These are phyloP conservation scores for Fusarium mexicanum DNA, from an alignment of 2,329 filamentous ascomycete genomes.

Conservation along the genomic window DNA sequence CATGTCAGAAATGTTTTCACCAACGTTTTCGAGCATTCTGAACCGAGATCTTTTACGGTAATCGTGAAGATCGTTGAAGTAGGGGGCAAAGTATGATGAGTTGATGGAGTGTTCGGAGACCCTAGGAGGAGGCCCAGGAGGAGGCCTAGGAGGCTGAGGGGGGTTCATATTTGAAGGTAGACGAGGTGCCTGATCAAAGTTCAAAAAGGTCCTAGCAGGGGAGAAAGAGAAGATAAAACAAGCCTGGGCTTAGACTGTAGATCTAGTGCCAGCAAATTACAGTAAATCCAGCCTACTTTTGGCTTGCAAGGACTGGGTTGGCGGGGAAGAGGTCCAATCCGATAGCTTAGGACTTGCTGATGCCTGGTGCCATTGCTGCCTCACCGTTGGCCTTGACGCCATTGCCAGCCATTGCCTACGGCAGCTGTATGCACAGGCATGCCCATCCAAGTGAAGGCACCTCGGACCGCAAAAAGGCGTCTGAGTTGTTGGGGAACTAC, in stretches of 20 bases:
- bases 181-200: not conserved
- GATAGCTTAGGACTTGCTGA: not conserved
- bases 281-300: not conserved
- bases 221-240: not conserved
- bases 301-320: not conserved
- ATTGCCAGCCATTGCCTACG: no score
- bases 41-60: not conserved
- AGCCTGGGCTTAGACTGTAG: not conserved
- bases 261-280: not conserved
- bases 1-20: conserved; percentile 41
- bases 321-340: not conserved
- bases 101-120: not conserved
- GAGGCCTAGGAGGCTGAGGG: not conserved
- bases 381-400: not conserved
- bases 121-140: not conserved
- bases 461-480: conserved; percentile 9
- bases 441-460: not conserved
- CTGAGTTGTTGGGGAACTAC: not conserved
- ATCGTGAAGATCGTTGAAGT: no score
- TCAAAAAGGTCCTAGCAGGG: conserved; percentile 8
- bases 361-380: conserved; percentile 8
- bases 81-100: not conserved
- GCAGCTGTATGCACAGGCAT: not conserved
- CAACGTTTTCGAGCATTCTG: conserved; percentile 24
- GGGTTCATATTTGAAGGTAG: not conserved